A percentile compares a stretch with the other conserved stretches of the same genome.
Conservation (phyloP, 2,329 filamentous ascomycete species). For the Trichoderma harzianum region DNA sequence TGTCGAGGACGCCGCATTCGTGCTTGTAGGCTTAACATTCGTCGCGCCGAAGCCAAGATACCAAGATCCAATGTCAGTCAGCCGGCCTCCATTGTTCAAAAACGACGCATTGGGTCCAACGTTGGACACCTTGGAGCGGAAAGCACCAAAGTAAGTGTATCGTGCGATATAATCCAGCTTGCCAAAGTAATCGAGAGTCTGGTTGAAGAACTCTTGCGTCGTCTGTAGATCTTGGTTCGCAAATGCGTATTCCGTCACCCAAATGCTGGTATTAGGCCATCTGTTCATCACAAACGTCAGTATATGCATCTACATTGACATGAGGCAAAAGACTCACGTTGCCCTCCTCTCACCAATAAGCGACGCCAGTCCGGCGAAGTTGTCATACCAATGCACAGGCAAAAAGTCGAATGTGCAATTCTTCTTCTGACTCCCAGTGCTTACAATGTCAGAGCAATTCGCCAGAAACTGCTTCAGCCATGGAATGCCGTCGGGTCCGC, state of each 20-base stretch:
- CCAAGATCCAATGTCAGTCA: slow-evolving; percentile 75
- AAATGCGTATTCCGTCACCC: slow-evolving; percentile 76
- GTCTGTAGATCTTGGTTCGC: slow-evolving; percentile 52
- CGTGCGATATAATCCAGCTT: slow-evolving; percentile 51
- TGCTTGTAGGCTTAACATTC: slow-evolving; percentile 39
- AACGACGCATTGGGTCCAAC: slow-evolving; percentile 71
- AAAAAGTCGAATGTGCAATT: slow-evolving; percentile 63
- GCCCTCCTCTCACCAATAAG: slow-evolving; percentile 55
- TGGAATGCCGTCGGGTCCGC: slow-evolving; percentile 53
- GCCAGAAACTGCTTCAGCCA: slow-evolving; percentile 67
- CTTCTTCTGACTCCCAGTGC: slow-evolving; percentile 30
- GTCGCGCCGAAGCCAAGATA: slow-evolving; percentile 61
- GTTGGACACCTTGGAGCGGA: slow-evolving; percentile 66
- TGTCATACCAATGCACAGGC: slow-evolving; percentile 66
- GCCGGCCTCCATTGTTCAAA: slow-evolving; percentile 61
- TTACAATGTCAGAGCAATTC: slow-evolving; percentile 60
- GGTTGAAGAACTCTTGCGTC: slow-evolving; percentile 67
- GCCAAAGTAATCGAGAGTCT: slow-evolving; percentile 64
- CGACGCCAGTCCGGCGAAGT: slow-evolving; percentile 64
- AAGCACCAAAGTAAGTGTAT: slow-evolving; percentile 75
- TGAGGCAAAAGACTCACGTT: slow-evolving; percentile 28
- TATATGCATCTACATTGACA: neutral
- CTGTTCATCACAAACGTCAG: slow-evolving; percentile 30
- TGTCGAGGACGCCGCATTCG: slow-evolving; percentile 3
- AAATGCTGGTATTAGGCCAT: slow-evolving; percentile 61